Evolutionary conservation across 495 filamentous ascomycete species (phyloP).

Genomic region (Tuber microsphaerosporum): DNA sequence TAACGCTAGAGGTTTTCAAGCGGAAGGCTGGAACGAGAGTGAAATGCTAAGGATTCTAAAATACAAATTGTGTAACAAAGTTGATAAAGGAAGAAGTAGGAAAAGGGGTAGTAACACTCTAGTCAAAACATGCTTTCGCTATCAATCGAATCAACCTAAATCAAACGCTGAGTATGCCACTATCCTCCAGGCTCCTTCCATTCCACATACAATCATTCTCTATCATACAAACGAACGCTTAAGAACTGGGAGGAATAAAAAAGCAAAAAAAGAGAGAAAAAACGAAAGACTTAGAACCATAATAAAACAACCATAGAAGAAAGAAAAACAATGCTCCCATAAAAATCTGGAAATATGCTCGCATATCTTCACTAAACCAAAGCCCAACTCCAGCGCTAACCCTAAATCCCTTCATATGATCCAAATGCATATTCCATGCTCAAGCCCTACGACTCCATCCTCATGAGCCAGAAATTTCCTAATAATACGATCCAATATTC

Average conservation of each 20-base stretch:
- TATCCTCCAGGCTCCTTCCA: neutral
- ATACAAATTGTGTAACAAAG: neutral
- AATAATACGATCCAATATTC: conserved; percentile 1
- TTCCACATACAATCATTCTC: neutral
- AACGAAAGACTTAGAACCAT: neutral
- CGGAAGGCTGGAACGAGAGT: neutral
- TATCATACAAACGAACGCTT: neutral
- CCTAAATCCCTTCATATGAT: neutral
- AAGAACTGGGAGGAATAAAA: neutral
- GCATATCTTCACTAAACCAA: neutral
- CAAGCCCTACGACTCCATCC: neutral
- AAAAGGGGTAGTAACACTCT: neutral
- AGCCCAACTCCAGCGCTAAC: neutral
- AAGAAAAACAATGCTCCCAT: neutral
- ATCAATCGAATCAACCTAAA: neutral
- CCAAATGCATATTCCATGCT: neutral
- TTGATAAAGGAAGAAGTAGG: neutral
- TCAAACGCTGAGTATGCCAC: neutral
- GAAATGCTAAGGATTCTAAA: neutral
- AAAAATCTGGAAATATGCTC: neutral
- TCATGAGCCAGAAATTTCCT: neutral
- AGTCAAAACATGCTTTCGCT: neutral
- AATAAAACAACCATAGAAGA: neutral
- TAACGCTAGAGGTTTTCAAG: neutral
- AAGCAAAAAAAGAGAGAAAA: neutral